Evolutionary conservation across 2,329 filamentous ascomycete species (phyloP).

Genomic region (Cladosporium sp.): DNA sequence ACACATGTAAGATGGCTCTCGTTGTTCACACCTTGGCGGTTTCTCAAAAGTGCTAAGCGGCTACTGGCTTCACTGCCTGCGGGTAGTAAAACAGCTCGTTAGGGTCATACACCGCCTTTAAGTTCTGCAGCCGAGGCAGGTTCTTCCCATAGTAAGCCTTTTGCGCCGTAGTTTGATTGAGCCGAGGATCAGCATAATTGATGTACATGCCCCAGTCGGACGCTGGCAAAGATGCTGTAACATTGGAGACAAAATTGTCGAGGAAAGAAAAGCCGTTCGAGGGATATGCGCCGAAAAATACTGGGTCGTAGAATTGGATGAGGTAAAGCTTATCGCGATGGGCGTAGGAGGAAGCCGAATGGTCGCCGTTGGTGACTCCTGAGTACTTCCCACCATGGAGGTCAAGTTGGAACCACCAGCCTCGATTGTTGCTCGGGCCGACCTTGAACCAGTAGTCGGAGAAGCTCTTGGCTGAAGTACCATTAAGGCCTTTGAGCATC

Average conservation of each 20-base stretch:
- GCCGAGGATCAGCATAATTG: slow-evolving; percentile 13
- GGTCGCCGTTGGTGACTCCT: slow-evolving; percentile 14
- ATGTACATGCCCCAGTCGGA: slow-evolving; percentile 17
- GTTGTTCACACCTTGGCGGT: too few relatives aligned
- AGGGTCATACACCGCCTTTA: slow-evolving; percentile 7
- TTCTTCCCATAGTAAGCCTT: slow-evolving; percentile 6
- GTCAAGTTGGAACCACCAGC: slow-evolving; percentile 15
- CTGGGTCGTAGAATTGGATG: slow-evolving; percentile 14
- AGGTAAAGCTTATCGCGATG: slow-evolving; percentile 15
- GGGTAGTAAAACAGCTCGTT: background rate
- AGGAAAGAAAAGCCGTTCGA: slow-evolving; percentile 13
- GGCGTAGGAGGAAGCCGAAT: slow-evolving; percentile 12
- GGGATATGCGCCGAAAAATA: slow-evolving; percentile 11
- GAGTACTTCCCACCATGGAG: slow-evolving; percentile 12
- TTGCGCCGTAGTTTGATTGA: slow-evolving; percentile 7
- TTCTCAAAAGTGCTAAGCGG: background rate
- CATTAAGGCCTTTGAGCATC: slow-evolving; percentile 13
- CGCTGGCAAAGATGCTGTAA: slow-evolving; percentile 1
- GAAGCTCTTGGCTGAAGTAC: slow-evolving; percentile 12
- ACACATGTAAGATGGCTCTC: too few relatives aligned
- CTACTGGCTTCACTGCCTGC: slow-evolving; percentile 3
- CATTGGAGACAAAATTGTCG: slow-evolving; percentile 11
- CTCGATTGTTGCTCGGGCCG: slow-evolving; percentile 8
- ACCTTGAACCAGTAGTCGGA: slow-evolving; percentile 13
- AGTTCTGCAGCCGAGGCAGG: slow-evolving; percentile 1